Evolutionary conservation across 495 filamentous ascomycete genomes (phyloP).

Genomic region (Xylaria venustula): DNA sequence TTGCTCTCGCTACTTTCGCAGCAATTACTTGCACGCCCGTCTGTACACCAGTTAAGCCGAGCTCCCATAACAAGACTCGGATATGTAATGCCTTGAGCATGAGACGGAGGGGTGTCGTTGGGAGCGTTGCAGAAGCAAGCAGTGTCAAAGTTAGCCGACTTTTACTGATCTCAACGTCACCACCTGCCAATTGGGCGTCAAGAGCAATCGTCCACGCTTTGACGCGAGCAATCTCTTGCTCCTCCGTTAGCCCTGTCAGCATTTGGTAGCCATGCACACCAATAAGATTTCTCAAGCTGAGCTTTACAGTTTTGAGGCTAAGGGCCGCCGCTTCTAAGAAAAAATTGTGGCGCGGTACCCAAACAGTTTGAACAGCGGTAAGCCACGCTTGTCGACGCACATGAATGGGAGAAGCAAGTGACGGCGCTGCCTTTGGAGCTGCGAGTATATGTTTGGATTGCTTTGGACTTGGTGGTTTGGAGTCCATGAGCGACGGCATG

Average conservation of each 20-base stretch:
- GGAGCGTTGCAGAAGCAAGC: constrained; percentile 84
- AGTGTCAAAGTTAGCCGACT: constrained; percentile 83
- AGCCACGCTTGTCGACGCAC: constrained; percentile 90
- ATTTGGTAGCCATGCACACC: constrained; percentile 73
- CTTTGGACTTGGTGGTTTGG: constrained; percentile 39
- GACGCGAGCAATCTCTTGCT: constrained; percentile 81
- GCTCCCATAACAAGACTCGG: constrained; percentile 80
- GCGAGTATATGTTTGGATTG: constrained; percentile 34
- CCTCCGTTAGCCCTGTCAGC: constrained; percentile 75
- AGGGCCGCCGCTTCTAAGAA: constrained; percentile 81
- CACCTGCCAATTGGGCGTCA: constrained; percentile 92
- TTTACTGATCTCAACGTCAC: constrained; percentile 85
- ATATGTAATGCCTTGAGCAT: constrained; percentile 94
- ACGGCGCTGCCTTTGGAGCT: constrained; percentile 56
- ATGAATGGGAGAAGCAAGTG: constrained; percentile 77
- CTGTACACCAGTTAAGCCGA: constrained; percentile 62
- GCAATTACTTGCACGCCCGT: constrained; percentile 63
- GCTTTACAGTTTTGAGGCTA: constrained; percentile 73
- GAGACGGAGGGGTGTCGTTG: constrained; percentile 75
- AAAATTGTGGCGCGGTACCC: constrained; percentile 86
- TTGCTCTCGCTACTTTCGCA: constrained; percentile 64
- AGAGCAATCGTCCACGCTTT: constrained; percentile 95
- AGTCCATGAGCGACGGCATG: constrained; percentile 63
- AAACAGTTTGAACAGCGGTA: constrained; percentile 90
- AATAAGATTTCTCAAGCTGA: constrained; percentile 74